phyloP scores from a whole-genome alignment of 2,329 filamentous ascomycete species.

The Venturia nashicola region DNA sequence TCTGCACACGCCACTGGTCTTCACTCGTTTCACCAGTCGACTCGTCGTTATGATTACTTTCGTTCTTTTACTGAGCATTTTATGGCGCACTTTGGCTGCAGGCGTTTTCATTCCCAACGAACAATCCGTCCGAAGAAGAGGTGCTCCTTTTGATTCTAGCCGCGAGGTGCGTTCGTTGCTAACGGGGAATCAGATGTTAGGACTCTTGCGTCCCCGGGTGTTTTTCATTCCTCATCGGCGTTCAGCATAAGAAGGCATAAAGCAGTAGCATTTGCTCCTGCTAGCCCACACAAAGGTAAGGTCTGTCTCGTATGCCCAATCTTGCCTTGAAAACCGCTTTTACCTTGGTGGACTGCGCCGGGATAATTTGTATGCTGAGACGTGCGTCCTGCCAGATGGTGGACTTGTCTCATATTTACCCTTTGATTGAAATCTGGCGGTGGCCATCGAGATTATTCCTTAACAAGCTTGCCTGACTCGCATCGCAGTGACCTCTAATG shows the following conservation, averaged over 20 bases:
- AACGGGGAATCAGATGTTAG: neutral
- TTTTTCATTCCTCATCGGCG: neutral
- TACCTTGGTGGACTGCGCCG: neutral
- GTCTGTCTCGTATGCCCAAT: neutral
- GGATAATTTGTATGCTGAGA: neutral
- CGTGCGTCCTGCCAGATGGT: neutral
- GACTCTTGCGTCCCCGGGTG: neutral
- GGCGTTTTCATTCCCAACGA: neutral
- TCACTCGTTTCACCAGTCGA: no score
- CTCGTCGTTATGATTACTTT: neutral
- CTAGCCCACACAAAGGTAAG: conserved; percentile 2
- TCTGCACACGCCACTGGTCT: no score
- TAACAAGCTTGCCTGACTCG: neutral
- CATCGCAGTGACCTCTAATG: neutral
- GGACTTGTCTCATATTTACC: neutral
- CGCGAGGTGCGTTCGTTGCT: neutral
- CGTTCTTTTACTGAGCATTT: neutral
- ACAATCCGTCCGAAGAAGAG: neutral
- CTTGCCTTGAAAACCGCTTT: neutral
- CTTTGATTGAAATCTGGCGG: neutral
- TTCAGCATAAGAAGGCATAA: neutral
- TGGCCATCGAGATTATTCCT: neutral
- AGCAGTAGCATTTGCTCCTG: neutral
- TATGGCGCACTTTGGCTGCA: neutral
- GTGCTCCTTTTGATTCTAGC: no score